Base-by-base conservation (phyloP, 139 green algal species). In the Nannochloris sp. region DNA sequence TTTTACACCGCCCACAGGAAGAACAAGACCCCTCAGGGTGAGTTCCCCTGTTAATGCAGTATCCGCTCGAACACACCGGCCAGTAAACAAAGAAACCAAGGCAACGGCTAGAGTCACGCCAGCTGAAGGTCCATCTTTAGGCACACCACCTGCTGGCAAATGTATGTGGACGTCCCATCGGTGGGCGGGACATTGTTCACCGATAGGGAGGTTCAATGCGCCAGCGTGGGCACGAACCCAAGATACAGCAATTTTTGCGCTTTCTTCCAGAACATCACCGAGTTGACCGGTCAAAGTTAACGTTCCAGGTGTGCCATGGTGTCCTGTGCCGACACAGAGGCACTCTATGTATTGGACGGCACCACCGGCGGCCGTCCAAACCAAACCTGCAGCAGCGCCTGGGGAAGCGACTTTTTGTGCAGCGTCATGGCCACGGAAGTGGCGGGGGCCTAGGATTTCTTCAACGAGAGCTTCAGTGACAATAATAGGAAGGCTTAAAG, bases 211-310 rank as follows among this genome's bases (percentile, higher is more conserved):
- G 34, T 61, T 54, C 25, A 76, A 61, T 27, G 55, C 55, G 1
- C 19, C 27, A 27, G 64, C 64, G 51, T 90, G 85, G 14, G 66
- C 61, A 31, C 89, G 83, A 30, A 91, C 83, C 58, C 84, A 95
- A 36, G 87, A 93, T 74, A 96, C 85, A 15, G 92, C 92, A 68
- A 99, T 97, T 44, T 72, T 76, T 13, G 85, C 79, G 38, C 69
- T 89, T 78, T 98, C 93, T 35, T 85, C 87, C 86, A 99, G 95
- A 31, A 97, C 93, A 30, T 97, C 93, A 0, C 93, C 93, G 39
- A 98, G 80, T 72, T 95, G 85, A 6, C 93, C 78, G 59, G 78
- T 85, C 6, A 77, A 72, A 19, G 62, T 77, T 4, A 84, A 65
- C 24, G 55, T 36, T 51, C 82, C 85, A 61, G 78, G 76, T 9